Evolutionary conservation across 768 basidiomycete species (phyloP).

Genomic region (Boletus tylopilopsis): DNA sequence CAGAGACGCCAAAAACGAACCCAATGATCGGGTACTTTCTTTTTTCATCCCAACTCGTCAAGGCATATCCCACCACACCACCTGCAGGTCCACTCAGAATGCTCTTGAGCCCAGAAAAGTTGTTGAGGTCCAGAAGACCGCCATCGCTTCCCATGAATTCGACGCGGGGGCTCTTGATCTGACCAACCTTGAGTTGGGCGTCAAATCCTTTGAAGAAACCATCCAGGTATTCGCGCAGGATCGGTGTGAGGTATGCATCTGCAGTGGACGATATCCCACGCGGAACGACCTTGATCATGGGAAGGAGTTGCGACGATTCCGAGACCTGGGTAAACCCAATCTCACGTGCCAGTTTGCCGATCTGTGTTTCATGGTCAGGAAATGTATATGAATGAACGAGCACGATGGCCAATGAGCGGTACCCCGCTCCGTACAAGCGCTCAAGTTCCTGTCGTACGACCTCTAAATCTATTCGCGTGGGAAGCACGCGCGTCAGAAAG

Average conservation of each 20-base stretch:
- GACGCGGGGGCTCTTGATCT: slow-evolving; percentile 60
- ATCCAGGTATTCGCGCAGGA: slow-evolving; percentile 77
- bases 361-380: slow-evolving; percentile 74
- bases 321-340: slow-evolving; percentile 91
- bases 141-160: slow-evolving; percentile 98
- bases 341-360: slow-evolving; percentile 70
- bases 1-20: slow-evolving; percentile 37
- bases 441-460: slow-evolving; percentile 59
- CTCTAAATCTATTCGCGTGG: slow-evolving; percentile 41
- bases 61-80: slow-evolving; percentile 91
- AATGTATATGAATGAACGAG: slow-evolving; percentile 91
- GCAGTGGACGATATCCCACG: slow-evolving; percentile 90
- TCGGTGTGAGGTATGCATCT: slow-evolving; percentile 93
- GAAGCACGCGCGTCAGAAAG: background rate
- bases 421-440: slow-evolving; percentile 73
- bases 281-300: slow-evolving; percentile 95
- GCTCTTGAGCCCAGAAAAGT: slow-evolving; percentile 91
- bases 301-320: slow-evolving; percentile 80
- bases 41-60: slow-evolving; percentile 81
- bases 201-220: slow-evolving; percentile 93
- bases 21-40: slow-evolving; percentile 77
- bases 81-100: slow-evolving; percentile 93
- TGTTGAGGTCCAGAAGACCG: slow-evolving; percentile 70
- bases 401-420: slow-evolving; percentile 85
- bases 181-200: slow-evolving; percentile 59